These are phyloP conservation scores for Dothidotthia symphoricarpi DNA, from an alignment of 2,329 filamentous ascomycete species.

Conservation along the genomic window DNA sequence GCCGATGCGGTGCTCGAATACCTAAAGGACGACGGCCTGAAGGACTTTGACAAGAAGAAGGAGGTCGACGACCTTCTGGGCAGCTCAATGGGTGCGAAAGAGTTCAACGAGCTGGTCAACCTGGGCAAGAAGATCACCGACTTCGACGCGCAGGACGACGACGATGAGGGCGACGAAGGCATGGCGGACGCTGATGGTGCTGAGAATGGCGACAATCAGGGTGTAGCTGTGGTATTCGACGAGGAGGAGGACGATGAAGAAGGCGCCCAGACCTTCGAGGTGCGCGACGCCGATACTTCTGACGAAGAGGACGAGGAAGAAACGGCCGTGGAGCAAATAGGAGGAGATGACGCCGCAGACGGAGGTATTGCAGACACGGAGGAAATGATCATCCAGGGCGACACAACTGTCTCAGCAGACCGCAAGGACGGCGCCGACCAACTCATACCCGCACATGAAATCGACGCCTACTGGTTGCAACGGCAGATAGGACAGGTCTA, in stretches of 20 bases:
- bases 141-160: slow-evolving; percentile 94
- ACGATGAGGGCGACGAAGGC: slow-evolving; percentile 69
- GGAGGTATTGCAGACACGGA: slow-evolving; percentile 59
- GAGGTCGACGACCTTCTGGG: slow-evolving; percentile 93
- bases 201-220: slow-evolving; percentile 83
- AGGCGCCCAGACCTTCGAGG: slow-evolving; percentile 74
- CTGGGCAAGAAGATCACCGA: slow-evolving; percentile 98
- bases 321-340: slow-evolving; percentile 59
- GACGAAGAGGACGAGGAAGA: slow-evolving; percentile 71
- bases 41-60: slow-evolving; percentile 98
- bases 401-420: slow-evolving; percentile 44
- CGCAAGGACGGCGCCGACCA: slow-evolving; percentile 51
- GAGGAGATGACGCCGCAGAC: slow-evolving; percentile 50
- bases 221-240: slow-evolving; percentile 96
- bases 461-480: slow-evolving; percentile 97
- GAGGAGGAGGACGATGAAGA: slow-evolving; percentile 80
- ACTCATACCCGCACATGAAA: slow-evolving; percentile 76
- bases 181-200: slow-evolving; percentile 62
- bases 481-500: slow-evolving; percentile 87
- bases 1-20: slow-evolving; percentile 89
- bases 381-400: slow-evolving; percentile 80
- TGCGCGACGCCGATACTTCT: slow-evolving; percentile 79
- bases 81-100: slow-evolving; percentile 75
- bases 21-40: slow-evolving; percentile 91
- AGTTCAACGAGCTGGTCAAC: slow-evolving; percentile 96